Evolutionary conservation across 306 rosid species (phyloP).

Genomic region (Fragaria iinumae): DNA sequence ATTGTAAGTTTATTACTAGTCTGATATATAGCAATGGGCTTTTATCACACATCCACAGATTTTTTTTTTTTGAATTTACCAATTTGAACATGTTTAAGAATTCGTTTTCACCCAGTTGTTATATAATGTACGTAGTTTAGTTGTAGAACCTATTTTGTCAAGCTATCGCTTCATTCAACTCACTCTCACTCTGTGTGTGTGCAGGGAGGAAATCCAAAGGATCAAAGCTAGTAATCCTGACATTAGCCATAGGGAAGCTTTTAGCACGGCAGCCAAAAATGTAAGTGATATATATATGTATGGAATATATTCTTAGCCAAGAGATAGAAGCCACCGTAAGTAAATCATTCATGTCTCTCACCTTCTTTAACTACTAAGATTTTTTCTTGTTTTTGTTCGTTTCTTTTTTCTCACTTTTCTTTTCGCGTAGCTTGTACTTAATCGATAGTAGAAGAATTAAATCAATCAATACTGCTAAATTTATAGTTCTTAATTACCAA

Average conservation of each 20-base stretch:
- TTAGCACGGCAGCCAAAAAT: slow-evolving; percentile 95
- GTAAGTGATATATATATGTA: slow-evolving; percentile 43
- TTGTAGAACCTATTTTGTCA: background rate
- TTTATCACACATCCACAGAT: background rate
- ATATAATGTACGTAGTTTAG: background rate
- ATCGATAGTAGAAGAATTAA: background rate
- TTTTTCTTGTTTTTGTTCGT: background rate
- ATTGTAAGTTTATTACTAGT: background rate
- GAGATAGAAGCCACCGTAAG: background rate
- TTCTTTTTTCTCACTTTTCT: too few relatives aligned
- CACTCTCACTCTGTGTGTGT: background rate
- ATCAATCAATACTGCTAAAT: background rate
- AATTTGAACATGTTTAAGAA: background rate
- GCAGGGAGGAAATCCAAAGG: slow-evolving; percentile 98
- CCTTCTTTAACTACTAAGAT: background rate
- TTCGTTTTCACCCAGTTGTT: background rate
- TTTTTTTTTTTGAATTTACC: too few relatives aligned
- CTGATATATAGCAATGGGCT: background rate
- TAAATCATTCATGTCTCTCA: background rate
- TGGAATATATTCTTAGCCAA: background rate
- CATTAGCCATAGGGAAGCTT: slow-evolving; percentile 95
- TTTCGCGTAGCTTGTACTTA: background rate
- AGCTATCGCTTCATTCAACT: background rate
- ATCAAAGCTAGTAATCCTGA: slow-evolving; percentile 92
- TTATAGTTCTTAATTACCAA: too few relatives aligned